Percentiles rank a stretch among this genome's conserved stretches.
phyloP scores from a whole-genome alignment of 306 rosid genomes.

The Mimosa bimucronata region DNA sequence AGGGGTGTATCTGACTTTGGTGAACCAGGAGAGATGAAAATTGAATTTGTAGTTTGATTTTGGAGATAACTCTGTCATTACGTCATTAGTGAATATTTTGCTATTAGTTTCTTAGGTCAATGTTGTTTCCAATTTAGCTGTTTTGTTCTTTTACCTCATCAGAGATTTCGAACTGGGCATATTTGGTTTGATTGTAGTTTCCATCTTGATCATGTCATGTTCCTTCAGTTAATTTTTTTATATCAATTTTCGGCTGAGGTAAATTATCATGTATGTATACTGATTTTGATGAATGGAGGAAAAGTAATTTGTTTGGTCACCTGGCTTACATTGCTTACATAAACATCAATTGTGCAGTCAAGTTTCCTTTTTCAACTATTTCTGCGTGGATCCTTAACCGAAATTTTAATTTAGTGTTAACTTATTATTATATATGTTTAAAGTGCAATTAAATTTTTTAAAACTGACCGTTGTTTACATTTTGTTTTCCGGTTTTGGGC shows the following conservation, averaged over 20 bases:
- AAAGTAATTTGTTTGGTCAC: neutral
- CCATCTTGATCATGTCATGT: constrained; percentile 11
- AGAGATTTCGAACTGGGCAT: no score
- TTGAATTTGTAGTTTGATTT: neutral
- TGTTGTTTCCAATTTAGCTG: neutral
- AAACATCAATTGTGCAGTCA: neutral
- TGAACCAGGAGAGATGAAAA: neutral
- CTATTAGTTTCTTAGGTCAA: neutral
- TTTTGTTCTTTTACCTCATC: no score
- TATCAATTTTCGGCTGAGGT: constrained; percentile 3
- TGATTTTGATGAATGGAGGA: constrained; percentile 9
- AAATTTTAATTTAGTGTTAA: constrained; percentile 16
- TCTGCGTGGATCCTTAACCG: constrained; percentile 2
- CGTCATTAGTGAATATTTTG: constrained; percentile 1
- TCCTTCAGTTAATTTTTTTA: neutral
- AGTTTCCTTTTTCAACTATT: no score
- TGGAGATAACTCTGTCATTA: neutral
- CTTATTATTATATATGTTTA: constrained; percentile 23
- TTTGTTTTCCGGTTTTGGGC: neutral
- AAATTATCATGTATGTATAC: neutral
- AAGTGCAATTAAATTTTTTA: neutral
- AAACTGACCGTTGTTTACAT: constrained; percentile 11
- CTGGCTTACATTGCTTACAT: constrained; percentile 4
- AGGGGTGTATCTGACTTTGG: neutral
- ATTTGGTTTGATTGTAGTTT: no score